Percentiles rank a stretch among this genome's conserved stretches.
phyloP scores from a whole-genome alignment of 2,329 filamentous ascomycete genomes.

The Penicillium janthinellum region DNA sequence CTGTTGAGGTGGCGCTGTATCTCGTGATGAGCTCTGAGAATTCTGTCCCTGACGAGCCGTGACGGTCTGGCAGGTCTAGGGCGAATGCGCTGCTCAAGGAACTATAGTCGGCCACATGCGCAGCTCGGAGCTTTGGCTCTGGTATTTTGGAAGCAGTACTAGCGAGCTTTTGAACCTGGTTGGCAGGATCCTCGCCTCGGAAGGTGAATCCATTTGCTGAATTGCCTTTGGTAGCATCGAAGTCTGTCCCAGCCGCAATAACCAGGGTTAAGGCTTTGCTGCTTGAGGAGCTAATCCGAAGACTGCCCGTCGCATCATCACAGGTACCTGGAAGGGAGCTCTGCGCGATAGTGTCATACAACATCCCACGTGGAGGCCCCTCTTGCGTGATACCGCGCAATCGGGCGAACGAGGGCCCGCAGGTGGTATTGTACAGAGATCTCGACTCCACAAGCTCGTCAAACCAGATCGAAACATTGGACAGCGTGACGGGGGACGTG shows the following conservation, averaged over 20 bases:
- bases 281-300: not conserved
- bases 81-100: slow-evolving; percentile 29
- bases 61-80: slow-evolving; percentile 44
- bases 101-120: slow-evolving; percentile 22
- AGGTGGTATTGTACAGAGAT: slow-evolving; percentile 36
- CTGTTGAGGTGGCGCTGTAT: not conserved
- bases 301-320: not conserved
- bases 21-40: slow-evolving; percentile 34
- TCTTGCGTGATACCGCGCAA: slow-evolving; percentile 1
- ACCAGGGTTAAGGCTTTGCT: slow-evolving; percentile 36
- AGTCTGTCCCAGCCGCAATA: slow-evolving; percentile 49
- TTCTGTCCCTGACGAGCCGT: slow-evolving; percentile 20
- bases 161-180: slow-evolving; percentile 37
- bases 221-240: slow-evolving; percentile 54
- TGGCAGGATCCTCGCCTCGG: slow-evolving; percentile 50
- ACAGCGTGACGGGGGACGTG: slow-evolving; percentile 36
- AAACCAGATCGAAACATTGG: slow-evolving; percentile 45
- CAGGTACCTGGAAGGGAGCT: not conserved
- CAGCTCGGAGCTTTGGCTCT: slow-evolving; percentile 14
- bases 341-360: slow-evolving; percentile 26
- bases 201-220: slow-evolving; percentile 50
- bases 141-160: slow-evolving; percentile 8
- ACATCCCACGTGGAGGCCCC: slow-evolving; percentile 14
- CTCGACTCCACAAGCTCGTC: slow-evolving; percentile 41
- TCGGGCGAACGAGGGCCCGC: slow-evolving; percentile 15